A percentile compares a stretch with the other conserved stretches of the same genome.
These are phyloP conservation scores for Anisodus acutangulus DNA, from an alignment of 257 asterid species.

Conservation along the genomic window DNA sequence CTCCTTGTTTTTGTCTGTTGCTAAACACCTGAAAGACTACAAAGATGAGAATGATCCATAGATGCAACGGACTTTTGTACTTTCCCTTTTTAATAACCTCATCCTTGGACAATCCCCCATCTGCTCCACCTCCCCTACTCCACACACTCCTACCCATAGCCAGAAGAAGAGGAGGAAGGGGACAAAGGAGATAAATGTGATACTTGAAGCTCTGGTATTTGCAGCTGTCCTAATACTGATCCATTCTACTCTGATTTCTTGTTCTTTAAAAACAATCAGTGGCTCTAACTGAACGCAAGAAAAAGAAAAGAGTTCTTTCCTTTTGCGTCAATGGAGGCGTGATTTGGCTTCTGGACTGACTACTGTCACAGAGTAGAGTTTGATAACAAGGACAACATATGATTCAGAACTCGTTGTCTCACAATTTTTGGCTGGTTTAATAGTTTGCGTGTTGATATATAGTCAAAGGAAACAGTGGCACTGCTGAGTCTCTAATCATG, in stretches of 20 bases:
- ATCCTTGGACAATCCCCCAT: not conserved
- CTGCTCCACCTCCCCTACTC: not conserved
- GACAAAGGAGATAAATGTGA: not conserved
- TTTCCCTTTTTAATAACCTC: not conserved
- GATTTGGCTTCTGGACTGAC: not conserved
- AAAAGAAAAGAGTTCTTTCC: not conserved
- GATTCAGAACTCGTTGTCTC: not conserved
- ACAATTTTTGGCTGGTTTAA: not conserved
- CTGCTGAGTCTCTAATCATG: not conserved
- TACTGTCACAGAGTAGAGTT: conserved; percentile 5
- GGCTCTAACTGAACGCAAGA: not conserved
- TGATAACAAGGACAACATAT: not conserved
- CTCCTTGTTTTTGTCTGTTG: not conserved
- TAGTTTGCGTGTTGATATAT: not conserved
- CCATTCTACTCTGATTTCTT: not conserved
- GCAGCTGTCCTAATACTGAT: not conserved
- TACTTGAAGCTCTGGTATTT: not conserved
- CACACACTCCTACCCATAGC: not conserved
- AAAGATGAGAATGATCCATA: not conserved
- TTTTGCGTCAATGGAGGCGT: not conserved
- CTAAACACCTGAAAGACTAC: not conserved
- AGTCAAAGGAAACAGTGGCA: not conserved
- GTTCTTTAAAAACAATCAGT: not conserved
- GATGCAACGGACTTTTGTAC: not conserved
- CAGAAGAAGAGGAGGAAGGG: not conserved